Evolutionary conservation across 805 yeast genomes (phyloP), one percentile per base, ranked within the genome.

Genomic region (Starmerella apicola): DNA sequence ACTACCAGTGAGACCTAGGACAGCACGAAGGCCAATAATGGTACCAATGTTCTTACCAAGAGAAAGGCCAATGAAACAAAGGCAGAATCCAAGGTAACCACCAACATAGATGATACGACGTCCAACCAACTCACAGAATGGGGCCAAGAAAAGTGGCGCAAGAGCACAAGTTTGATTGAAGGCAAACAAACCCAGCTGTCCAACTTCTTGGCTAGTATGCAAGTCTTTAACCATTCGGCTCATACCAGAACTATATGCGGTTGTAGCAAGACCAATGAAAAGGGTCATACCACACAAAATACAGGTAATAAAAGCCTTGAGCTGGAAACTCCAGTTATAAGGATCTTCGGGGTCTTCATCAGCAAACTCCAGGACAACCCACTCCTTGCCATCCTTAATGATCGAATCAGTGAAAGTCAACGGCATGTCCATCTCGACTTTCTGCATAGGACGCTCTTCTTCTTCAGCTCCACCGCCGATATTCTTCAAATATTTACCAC

Each of bases 321-420:
- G 39, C 47, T 51, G 49, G 24, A 63, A 39, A 20, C 70, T 62
- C 96, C 96, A 85, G 59, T 85, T 85, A 54, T 77, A 78, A 22
- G 96, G 96, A 60, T 86, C 86, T 51, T 74, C 88, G 0, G 94
- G 93, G 58, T 86, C 97, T 46, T 73, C 71, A 0, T 95, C 85
- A 41, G 86, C 95, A 56, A 83, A 81, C 56, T 82, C 88, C 42
- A 79, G 45, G 2, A 49, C 52, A 7, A 46, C 49, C 52, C 52
- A 49, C 41, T 49, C 52, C 42, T 48, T 48, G 7, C 41, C 51
- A 16, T 49, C 52, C 26, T 43, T 45, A 35, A 45, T 45, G 26
- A 45, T 33, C 6, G 51, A 42, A 25, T 47, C 52, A 3, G 52
- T 49, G 12, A 41, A 28, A 5, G 52, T 49, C 44, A 47, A 18